A percentile compares a stretch with the other conserved stretches of the same genome.
Evolutionary conservation across 768 basidiomycete genomes (phyloP).

Genomic region (Phylloporus scabripes): DNA sequence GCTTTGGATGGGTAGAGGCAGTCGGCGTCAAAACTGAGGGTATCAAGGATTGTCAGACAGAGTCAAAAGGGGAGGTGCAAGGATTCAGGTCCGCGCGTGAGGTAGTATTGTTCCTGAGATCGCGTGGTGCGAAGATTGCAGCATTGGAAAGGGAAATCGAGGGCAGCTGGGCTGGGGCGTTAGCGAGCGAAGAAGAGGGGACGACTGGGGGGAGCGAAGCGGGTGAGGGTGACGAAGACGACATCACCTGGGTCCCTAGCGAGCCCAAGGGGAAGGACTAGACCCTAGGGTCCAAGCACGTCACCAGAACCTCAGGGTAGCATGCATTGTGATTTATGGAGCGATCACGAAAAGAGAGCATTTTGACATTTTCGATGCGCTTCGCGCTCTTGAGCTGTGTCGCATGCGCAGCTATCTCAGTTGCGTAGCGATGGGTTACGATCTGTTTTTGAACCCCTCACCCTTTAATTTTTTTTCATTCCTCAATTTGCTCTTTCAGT

Average conservation of each 20-base stretch:
- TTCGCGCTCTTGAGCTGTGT: neutral
- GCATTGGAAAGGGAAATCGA: conserved; percentile 40
- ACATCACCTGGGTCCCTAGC: conserved; percentile 30
- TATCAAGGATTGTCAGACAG: neutral
- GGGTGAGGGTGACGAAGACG: conserved; percentile 25
- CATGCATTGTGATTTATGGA: conserved; percentile 9
- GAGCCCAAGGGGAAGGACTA: conserved; percentile 11
- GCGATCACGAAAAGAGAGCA: neutral
- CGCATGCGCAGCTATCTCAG: neutral
- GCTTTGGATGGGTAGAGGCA: conserved; percentile 39
- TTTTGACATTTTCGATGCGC: neutral
- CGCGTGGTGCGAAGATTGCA: conserved; percentile 66
- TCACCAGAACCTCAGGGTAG: conserved; percentile 15
- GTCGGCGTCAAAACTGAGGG: conserved; percentile 1
- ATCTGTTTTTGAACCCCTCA: neutral
- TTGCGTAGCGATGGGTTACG: neutral
- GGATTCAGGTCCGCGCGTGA: conserved; percentile 68
- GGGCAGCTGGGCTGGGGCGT: conserved; percentile 64
- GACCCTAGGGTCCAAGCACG: conserved; percentile 12
- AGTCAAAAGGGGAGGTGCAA: conserved; percentile 17
- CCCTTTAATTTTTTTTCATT: neutral
- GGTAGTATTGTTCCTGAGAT: conserved; percentile 64
- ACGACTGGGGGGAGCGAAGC: conserved; percentile 21
- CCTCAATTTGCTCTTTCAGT: neutral
- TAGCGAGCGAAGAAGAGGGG: conserved; percentile 50